Conservation (phyloP, 2,329 filamentous ascomycete genomes). For the Parafenestella ontariensis region DNA sequence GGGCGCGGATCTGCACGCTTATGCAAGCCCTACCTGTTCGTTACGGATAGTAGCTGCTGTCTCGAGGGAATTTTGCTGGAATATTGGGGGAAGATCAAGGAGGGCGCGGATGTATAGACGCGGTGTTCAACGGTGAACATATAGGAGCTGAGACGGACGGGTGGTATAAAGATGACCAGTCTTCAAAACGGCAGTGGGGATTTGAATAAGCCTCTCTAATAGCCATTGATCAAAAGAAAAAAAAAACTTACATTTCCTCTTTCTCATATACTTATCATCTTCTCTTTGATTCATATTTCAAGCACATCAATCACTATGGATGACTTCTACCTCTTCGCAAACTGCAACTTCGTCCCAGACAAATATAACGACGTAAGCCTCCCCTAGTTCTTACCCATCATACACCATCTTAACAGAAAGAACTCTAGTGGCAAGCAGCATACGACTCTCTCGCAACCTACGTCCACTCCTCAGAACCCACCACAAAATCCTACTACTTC, state of each 20-base stretch:
- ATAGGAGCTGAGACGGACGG: not conserved
- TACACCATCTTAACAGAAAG: not conserved
- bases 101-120: constrained; percentile 1
- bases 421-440: constrained; percentile 50
- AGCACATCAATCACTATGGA: constrained; percentile 15
- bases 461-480: constrained; percentile 44
- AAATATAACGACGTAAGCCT: constrained; percentile 41
- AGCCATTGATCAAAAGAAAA: not conserved
- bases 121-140: not conserved
- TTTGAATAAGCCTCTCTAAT: not conserved
- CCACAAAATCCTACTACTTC: constrained; percentile 54
- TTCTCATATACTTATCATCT: too few relatives aligned
- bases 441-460: constrained; percentile 51
- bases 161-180: not conserved
- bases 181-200: not conserved
- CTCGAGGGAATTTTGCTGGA: not conserved
- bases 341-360: constrained; percentile 49
- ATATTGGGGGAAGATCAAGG: not conserved
- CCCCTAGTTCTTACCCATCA: not conserved
- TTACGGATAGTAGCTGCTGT: not conserved
- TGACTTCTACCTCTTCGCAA: constrained; percentile 40
- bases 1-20: constrained; percentile 15
- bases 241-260: too few relatives aligned
- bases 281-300: too few relatives aligned
- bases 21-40: constrained; percentile 8